These are phyloP conservation scores for Coelastrella sp. DNA, from an alignment of 139 green algal species.

Conservation along the genomic window DNA sequence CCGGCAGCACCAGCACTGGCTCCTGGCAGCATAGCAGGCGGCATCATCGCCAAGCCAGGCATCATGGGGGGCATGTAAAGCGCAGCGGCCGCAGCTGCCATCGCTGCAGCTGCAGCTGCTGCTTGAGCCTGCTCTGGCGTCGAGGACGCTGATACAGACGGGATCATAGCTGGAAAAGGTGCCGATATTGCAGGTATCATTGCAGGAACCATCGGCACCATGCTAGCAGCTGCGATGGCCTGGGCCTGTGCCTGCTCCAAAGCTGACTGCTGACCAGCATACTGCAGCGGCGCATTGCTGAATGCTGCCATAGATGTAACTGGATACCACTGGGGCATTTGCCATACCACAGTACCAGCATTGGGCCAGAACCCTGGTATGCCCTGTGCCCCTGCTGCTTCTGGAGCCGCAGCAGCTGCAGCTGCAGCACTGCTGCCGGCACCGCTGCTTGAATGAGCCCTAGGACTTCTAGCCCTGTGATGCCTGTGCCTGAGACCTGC, in stretches of 20 bases:
- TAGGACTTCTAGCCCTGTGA: neutral
- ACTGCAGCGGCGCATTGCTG: slow-evolving; percentile 70
- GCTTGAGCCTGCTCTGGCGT: slow-evolving; percentile 41
- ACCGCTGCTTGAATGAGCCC: neutral
- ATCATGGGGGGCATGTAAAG: slow-evolving; percentile 42
- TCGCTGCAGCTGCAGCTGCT: slow-evolving; percentile 14
- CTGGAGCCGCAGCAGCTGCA: neutral
- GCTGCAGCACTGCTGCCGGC: neutral
- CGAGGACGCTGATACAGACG: neutral
- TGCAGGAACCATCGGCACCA: slow-evolving; percentile 44
- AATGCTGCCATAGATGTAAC: slow-evolving; percentile 72
- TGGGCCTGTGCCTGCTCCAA: slow-evolving; percentile 26
- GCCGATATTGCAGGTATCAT: slow-evolving; percentile 46
- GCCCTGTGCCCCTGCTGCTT: neutral
- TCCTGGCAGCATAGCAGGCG: slow-evolving; percentile 29
- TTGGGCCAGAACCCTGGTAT: slow-evolving; percentile 2
- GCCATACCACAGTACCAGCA: slow-evolving; percentile 38
- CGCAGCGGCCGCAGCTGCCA: slow-evolving; percentile 36
- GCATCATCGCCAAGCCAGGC: slow-evolving; percentile 50
- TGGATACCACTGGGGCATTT: slow-evolving; percentile 68
- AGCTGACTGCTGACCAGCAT: slow-evolving; percentile 70
- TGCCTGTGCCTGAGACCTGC: neutral
- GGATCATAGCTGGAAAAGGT: slow-evolving; percentile 34
- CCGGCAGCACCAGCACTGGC: neutral
- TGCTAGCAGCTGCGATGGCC: slow-evolving; percentile 41